Evolutionary conservation across 139 green algal species (phyloP), one percentile per base, ranked within the genome.

Genomic region (Asterochloris erici): DNA sequence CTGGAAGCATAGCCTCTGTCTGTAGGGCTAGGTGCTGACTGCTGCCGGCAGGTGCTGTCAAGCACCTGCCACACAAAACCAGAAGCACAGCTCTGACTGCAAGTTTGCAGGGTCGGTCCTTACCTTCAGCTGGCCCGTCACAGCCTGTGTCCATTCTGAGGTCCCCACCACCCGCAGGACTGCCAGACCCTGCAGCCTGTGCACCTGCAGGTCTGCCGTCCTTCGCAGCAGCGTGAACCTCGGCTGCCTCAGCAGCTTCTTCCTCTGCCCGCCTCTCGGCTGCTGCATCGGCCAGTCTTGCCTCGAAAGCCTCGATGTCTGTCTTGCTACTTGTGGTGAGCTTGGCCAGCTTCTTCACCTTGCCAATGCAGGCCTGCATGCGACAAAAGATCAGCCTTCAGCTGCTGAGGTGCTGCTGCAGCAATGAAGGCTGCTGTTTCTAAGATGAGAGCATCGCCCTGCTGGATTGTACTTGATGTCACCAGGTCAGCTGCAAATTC

Each of bases 341-440:
- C 77, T 84, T 88, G 54, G 80, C 64, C 74, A 90, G 85, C 84
- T 91, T 92, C 64, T 68, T 71, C 15, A 83, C 89, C 82, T 91
- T 91, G 29, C 64, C 79, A 12, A 87, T 66, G 66, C 91, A 84
- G 12, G 61, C 82, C 82, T 85, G 74, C 62, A 27, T 54, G 38
- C 38, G 6, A 54, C 6, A 54, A n/a, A 2, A 54, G 38, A 54
- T 54, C 38, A 54, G 38, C 6, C 38, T 54, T 54, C 38, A 54
- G 38, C 38, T 54, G 38, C 38, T 54, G 38, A 54, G 4, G 6
- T 10, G 38, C 38, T 6, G 38, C 38, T 54, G 38, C 38, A 54
- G 38, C 38, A 54, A 54, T 54, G 38, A 6, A 54, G 38, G 38
- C 38, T 54, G 38, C 38, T 6, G 6, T 54, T 54, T 54, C 38